Conservation (phyloP, 495 filamentous ascomycete genomes). For the Penicillium subrubescens region DNA sequence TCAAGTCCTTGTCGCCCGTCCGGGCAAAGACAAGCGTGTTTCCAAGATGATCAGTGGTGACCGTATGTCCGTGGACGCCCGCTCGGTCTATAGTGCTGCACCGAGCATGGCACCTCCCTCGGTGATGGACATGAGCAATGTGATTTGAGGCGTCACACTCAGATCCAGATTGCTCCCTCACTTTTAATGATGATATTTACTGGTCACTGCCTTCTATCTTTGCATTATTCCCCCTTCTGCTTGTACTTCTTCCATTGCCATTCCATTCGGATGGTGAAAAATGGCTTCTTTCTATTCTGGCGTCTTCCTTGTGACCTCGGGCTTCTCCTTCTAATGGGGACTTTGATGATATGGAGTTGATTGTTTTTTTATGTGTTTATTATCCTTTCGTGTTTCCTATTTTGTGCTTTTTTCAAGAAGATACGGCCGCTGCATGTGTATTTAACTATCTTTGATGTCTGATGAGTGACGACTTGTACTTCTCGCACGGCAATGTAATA, state of each 20-base stretch:
- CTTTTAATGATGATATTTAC: background rate
- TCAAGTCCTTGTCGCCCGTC: slow-evolving; percentile 74
- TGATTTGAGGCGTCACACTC: slow-evolving; percentile 53
- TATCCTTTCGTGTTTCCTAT: slow-evolving; percentile 13
- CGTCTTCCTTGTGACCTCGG: slow-evolving; percentile 16
- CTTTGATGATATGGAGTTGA: slow-evolving; percentile 26
- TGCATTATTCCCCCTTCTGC: slow-evolving; percentile 13
- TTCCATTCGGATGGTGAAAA: slow-evolving; percentile 8
- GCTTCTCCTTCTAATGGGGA: slow-evolving; percentile 7
- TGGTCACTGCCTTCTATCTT: background rate
- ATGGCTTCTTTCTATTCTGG: slow-evolving; percentile 17
- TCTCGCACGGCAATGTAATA: slow-evolving; percentile 33
- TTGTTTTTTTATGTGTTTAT: slow-evolving; percentile 20
- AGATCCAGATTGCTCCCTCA: slow-evolving; percentile 22
- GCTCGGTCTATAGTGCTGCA: slow-evolving; percentile 49
- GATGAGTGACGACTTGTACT: slow-evolving; percentile 35
- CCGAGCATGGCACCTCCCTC: slow-evolving; percentile 46
- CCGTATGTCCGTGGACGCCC: slow-evolving; percentile 47
- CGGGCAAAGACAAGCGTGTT: slow-evolving; percentile 46
- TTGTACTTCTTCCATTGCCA: slow-evolving; percentile 8
- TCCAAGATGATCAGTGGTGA: slow-evolving; percentile 46
- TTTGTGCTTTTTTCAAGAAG: slow-evolving; percentile 18
- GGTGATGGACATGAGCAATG: slow-evolving; percentile 53
- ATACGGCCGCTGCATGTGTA: slow-evolving; percentile 29
- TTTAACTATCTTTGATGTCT: slow-evolving; percentile 35